Conservation (phyloP, 1,284 basidiomycete species). For the Earliella scabrosa region DNA sequence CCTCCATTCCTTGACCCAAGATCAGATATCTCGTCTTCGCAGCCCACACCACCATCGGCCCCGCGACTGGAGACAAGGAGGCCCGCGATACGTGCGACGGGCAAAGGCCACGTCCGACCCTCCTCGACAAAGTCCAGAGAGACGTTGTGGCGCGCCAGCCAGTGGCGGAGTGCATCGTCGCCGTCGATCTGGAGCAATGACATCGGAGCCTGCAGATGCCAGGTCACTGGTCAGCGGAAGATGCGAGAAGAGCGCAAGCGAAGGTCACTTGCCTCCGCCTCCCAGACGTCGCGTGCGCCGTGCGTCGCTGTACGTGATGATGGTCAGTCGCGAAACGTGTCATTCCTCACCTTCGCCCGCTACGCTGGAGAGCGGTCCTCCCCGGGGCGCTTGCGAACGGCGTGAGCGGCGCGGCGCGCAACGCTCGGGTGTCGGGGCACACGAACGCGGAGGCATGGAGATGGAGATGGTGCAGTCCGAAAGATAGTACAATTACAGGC, state of each 20-base stretch:
- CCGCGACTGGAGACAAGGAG: too few species aligned
- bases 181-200: constrained; percentile 8
- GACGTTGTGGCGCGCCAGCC: constrained; percentile 9
- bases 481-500: constrained; percentile 22
- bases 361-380: too few species aligned
- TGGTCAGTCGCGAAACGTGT: not conserved
- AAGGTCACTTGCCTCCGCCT: constrained; percentile 4
- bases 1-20: too few species aligned
- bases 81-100: not conserved
- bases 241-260: not conserved
- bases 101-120: not conserved
- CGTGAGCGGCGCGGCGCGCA: too few species aligned
- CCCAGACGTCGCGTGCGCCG: not conserved
- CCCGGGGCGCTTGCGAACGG: too few species aligned
- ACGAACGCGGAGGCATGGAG: not conserved
- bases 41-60: too few species aligned
- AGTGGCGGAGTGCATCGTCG: constrained; percentile 1
- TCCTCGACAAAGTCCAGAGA: constrained; percentile 2
- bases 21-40: too few species aligned
- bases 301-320: constrained; percentile 3
- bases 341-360: not conserved
- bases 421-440: too few species aligned
- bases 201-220: constrained; percentile 8
- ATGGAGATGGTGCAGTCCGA: not conserved
- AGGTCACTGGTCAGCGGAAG: not conserved